Evolutionary conservation across 1,284 basidiomycete species (phyloP).

Genomic region (Sanghuangporus weigelae): DNA sequence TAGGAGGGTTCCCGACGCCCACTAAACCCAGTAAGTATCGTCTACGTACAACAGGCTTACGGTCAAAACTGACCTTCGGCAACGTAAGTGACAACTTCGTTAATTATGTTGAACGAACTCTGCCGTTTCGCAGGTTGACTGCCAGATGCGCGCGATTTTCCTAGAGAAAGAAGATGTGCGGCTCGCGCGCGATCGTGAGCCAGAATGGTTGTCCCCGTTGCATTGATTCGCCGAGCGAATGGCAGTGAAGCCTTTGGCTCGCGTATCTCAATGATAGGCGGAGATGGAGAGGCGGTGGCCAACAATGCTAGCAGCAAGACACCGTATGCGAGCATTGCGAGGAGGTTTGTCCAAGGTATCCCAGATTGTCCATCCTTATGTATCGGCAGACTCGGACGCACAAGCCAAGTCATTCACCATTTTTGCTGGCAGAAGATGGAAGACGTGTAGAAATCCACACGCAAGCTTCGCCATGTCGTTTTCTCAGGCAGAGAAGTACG

Average conservation of each 20-base stretch:
- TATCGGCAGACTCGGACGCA: not conserved
- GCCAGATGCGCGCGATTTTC: not conserved
- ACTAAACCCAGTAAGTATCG: not conserved
- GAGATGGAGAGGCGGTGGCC: not conserved
- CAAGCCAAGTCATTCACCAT: not conserved
- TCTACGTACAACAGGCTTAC: not conserved
- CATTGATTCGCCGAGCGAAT: constrained; percentile 6
- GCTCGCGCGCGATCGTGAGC: constrained; percentile 14
- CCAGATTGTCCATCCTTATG: not conserved
- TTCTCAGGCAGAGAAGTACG: not conserved
- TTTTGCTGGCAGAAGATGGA: not conserved
- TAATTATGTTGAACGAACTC: not conserved
- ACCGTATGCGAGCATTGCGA: not conserved
- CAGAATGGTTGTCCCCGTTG: not conserved
- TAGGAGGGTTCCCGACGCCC: constrained; percentile 17
- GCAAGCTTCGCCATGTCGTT: not conserved
- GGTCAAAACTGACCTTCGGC: not conserved
- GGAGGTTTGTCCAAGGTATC: not conserved
- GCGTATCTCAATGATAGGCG: constrained; percentile 5
- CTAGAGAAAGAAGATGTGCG: not conserved
- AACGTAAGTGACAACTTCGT: constrained; percentile 2
- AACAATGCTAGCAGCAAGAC: not conserved
- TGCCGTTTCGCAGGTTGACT: not conserved
- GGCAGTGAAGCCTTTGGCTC: constrained; percentile 6
- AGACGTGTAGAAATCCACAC: not conserved